Percentiles rank a stretch among this genome's conserved stretches.
These are phyloP conservation scores for Starmerella bombicola DNA, from an alignment of 805 yeast species.

Conservation along the genomic window DNA sequence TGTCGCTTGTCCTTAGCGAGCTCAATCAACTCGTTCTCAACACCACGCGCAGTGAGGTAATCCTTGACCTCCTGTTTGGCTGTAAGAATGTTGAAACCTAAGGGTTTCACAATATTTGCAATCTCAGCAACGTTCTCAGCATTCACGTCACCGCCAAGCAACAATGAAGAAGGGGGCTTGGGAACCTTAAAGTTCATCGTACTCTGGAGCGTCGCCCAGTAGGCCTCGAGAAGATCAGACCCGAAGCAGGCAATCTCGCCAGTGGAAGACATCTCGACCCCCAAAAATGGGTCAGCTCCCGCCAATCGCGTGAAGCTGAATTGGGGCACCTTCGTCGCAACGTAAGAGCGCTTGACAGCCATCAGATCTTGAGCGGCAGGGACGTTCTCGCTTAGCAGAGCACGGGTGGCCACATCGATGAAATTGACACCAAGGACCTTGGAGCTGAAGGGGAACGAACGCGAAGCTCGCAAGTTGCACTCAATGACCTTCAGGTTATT, in stretches of 20 bases:
- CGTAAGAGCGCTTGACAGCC: conserved; percentile 62
- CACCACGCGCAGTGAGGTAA: conserved; percentile 41
- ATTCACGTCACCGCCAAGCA: conserved; percentile 87
- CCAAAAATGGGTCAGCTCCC: conserved; percentile 98
- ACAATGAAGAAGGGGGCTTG: conserved; percentile 72
- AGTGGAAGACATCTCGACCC: conserved; percentile 98
- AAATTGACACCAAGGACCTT: conserved; percentile 91
- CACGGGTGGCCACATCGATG: conserved; percentile 87
- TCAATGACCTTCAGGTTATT: conserved; percentile 95
- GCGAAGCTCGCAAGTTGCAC: conserved; percentile 96
- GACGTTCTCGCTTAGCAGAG: conserved; percentile 54
- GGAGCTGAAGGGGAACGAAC: conserved; percentile 98
- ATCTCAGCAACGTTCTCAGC: conserved; percentile 60
- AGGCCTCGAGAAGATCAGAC: conserved; percentile 69
- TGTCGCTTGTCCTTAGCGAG: conserved; percentile 92
- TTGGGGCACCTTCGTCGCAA: conserved; percentile 96
- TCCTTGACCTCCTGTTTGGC: conserved; percentile 61
- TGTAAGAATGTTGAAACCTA: conserved; percentile 73
- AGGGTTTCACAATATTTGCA: conserved; percentile 51
- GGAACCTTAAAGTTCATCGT: conserved; percentile 96
- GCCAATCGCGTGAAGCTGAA: conserved; percentile 96
- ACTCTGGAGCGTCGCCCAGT: conserved; percentile 94
- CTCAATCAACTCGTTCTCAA: conserved; percentile 53
- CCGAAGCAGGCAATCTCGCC: conserved; percentile 99
- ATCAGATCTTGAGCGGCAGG: conserved; percentile 80